These are phyloP conservation scores for Capsicum pubescens DNA, from an alignment of 257 asterid species.

Conservation along the genomic window DNA sequence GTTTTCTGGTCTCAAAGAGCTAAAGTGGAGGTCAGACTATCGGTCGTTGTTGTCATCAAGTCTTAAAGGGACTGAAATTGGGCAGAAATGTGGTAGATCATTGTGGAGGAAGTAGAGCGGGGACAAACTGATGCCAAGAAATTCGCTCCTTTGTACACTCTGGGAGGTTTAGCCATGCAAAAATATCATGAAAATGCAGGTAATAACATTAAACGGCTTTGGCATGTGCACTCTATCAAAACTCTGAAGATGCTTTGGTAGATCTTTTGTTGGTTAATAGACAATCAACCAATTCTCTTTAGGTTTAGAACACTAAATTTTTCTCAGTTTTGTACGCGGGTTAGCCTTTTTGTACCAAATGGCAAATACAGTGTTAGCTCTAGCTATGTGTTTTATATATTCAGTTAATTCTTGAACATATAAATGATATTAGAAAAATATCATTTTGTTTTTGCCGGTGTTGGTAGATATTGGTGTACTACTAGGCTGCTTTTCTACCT, in stretches of 20 bases:
- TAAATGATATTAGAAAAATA: too few relatives aligned
- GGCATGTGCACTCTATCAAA: background rate
- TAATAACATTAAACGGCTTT: background rate
- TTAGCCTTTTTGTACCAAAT: constrained; percentile 11
- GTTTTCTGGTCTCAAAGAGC: constrained; percentile 79
- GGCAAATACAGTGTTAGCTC: constrained; percentile 29
- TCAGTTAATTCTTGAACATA: background rate
- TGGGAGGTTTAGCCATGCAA: constrained; percentile 2
- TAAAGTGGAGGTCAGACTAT: constrained; percentile 94
- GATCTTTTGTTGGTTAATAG: constrained; percentile 10
- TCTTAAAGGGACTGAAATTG: constrained; percentile 85
- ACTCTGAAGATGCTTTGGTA: background rate
- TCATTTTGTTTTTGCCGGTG: too few relatives aligned
- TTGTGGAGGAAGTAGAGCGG: constrained; percentile 60
- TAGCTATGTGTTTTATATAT: constrained; percentile 29
- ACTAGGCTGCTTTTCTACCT: too few relatives aligned
- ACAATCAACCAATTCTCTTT: background rate
- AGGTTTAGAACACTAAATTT: background rate
- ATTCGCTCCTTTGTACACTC: constrained; percentile 7
- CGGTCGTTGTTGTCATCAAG: constrained; percentile 63
- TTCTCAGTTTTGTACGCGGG: constrained; percentile 6
- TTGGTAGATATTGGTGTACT: too few relatives aligned
- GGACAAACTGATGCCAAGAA: background rate
- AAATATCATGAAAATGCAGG: background rate
- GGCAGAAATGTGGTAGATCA: constrained; percentile 81